Percentiles rank a stretch among this genome's conserved stretches.
These are phyloP conservation scores for Rhodotorula toruloides DNA, from an alignment of 768 basidiomycete genomes.

Conservation along the genomic window DNA sequence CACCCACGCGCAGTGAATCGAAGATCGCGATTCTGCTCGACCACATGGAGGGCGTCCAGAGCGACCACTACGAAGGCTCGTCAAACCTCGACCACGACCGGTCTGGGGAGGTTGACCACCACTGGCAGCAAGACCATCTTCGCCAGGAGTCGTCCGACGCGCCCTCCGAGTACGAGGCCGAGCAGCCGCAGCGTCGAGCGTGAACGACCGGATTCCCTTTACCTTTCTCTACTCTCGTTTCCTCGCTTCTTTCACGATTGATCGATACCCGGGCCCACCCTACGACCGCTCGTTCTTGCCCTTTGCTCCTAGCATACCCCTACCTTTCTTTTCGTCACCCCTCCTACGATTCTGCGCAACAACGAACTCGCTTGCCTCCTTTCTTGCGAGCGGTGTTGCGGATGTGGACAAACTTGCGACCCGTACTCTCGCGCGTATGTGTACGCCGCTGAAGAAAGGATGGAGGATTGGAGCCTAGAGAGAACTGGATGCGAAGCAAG, in stretches of 20 bases:
- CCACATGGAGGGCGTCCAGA: slow-evolving; percentile 54
- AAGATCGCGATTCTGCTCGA: slow-evolving; percentile 84
- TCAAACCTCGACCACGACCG: slow-evolving; percentile 2
- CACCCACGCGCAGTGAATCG: slow-evolving; percentile 24
- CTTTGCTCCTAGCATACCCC: too few species aligned
- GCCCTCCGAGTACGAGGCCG: neutral
- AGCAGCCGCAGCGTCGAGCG: neutral
- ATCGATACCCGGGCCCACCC: too few species aligned
- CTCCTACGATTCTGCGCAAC: too few species aligned
- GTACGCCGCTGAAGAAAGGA: too few species aligned
- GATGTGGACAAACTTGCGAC: too few species aligned
- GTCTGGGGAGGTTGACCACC: neutral
- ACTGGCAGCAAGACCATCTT: neutral
- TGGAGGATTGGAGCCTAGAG: too few species aligned
- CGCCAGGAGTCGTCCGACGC: neutral
- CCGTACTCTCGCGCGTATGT: too few species aligned
- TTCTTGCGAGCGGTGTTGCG: too few species aligned
- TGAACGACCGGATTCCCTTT: neutral
- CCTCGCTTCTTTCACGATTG: neutral
- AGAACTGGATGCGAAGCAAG: too few species aligned
- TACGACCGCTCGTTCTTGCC: too few species aligned
- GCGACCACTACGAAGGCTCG: slow-evolving; percentile 9
- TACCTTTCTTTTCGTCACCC: too few species aligned
- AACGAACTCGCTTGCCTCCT: too few species aligned
- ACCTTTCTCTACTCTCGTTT: neutral